Evolutionary conservation across 495 filamentous ascomycete genomes (phyloP).

Genomic region (Penicillium verhagenii): DNA sequence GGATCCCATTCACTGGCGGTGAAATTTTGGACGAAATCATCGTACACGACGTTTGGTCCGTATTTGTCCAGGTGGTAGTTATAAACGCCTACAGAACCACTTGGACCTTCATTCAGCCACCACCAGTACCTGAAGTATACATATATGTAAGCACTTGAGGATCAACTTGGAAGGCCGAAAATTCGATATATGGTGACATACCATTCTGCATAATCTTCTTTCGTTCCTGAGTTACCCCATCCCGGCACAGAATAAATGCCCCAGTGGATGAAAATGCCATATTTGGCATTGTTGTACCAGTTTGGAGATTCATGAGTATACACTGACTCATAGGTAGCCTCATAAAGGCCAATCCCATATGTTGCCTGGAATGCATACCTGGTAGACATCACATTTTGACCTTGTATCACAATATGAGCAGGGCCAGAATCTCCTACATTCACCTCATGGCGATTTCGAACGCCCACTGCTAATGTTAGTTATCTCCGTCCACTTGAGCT

Average conservation of each 20-base stretch:
- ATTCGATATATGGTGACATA: slow-evolving; percentile 7
- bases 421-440: slow-evolving; percentile 11
- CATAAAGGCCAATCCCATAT: slow-evolving; percentile 31
- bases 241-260: slow-evolving; percentile 53
- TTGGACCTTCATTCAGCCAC: slow-evolving; percentile 32
- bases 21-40: slow-evolving; percentile 56
- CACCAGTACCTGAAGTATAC: slow-evolving; percentile 34
- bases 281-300: slow-evolving; percentile 56
- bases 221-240: slow-evolving; percentile 50
- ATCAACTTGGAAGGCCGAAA: too few species aligned
- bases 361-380: slow-evolving; percentile 33
- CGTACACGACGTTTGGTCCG: slow-evolving; percentile 50
- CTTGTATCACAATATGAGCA: slow-evolving; percentile 30
- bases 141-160: too few species aligned
- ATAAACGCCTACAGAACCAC: slow-evolving; percentile 35
- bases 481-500: too few species aligned
- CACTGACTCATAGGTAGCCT: slow-evolving; percentile 36
- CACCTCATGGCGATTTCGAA: slow-evolving; percentile 24
- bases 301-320: slow-evolving; percentile 49
- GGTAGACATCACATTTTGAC: slow-evolving; percentile 17
- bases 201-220: slow-evolving; percentile 57
- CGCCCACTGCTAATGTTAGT: too few species aligned
- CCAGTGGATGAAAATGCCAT: slow-evolving; percentile 58
- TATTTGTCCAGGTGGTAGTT: slow-evolving; percentile 51
- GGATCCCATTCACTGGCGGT: slow-evolving; percentile 48